These are phyloP conservation scores for Rhodosporidiobolus odoratus DNA, from an alignment of 768 basidiomycete genomes.

Conservation along the genomic window DNA sequence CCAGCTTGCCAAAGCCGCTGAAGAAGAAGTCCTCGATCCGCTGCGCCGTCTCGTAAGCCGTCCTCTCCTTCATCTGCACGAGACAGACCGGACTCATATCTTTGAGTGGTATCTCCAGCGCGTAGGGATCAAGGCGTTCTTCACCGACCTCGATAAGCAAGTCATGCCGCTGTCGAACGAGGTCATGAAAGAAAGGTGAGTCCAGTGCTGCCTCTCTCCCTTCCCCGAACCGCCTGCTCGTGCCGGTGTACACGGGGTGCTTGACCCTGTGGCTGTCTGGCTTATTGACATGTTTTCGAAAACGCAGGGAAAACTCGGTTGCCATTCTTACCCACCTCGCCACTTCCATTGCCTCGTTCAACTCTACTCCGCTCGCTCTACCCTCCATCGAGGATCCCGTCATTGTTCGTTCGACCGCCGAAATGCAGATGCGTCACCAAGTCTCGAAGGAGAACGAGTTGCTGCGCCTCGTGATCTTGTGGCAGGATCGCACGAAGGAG, in stretches of 20 bases:
- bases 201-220: not conserved
- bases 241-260: no score
- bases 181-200: slow-evolving; percentile 19
- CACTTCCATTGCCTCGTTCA: not conserved
- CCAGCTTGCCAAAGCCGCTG: not conserved
- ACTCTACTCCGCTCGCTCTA: not conserved
- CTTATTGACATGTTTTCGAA: no score
- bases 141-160: slow-evolving; percentile 18
- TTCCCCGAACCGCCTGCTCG: no score
- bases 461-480: not conserved
- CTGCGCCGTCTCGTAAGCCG: slow-evolving; percentile 15
- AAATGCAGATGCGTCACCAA: slow-evolving; percentile 12
- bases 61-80: not conserved
- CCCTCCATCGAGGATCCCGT: slow-evolving; percentile 11
- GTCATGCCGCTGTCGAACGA: not conserved
- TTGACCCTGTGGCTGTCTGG: no score
- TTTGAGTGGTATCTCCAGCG: not conserved
- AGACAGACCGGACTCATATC: no score
- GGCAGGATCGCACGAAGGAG: slow-evolving; percentile 10
- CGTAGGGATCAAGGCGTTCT: slow-evolving; percentile 11
- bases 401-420: slow-evolving; percentile 6
- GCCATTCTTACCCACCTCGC: slow-evolving; percentile 2
- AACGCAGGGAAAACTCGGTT: slow-evolving; percentile 5
- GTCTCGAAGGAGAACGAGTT: slow-evolving; percentile 26
- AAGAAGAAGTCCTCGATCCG: slow-evolving; percentile 11